Evolutionary conservation across 2,329 filamentous ascomycete genomes (phyloP), one percentile per base, ranked within the genome.

Genomic region (Orbilia ellipsospora): DNA sequence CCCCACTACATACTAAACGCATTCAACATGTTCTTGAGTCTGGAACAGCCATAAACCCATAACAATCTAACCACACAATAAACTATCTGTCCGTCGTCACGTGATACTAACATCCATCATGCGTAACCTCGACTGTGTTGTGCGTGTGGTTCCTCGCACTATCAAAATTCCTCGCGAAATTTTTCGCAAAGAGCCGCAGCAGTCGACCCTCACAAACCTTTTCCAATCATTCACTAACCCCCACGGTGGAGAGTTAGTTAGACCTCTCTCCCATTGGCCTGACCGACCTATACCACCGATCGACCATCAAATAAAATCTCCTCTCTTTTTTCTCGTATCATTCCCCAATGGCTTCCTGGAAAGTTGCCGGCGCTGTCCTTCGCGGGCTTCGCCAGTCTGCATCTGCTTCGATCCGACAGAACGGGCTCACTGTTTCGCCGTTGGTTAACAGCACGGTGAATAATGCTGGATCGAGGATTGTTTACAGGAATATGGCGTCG

Each of bases 381-480:
- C 63, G 77, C 73, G 70, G 75, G 44, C 68, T 70, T 68, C 62
- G 65, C 73, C 61, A 79, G 68, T 59, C 64, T 69, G 72, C 55
- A 18, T 59, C 60, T 57, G 56, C 63, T 20, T 73, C 77, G 52
- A 23, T 77, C 51, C 55, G 78, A 68, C 77, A 80, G 78, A 69
- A 60, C 28, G 62, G 62, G 44, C 44, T 50, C 54, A 66, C 77
- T 20, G 26, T 74, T 64, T 75, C 55, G 52, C 74, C 77, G 48
- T 56, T 77, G 36, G 57, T 70, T 40, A 54, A 56, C 70, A 54
- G 85, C 88, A 59, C 52, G 20, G 82, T 85, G 85, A 80, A 87
- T 90, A 82, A 88, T 88, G 73, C 86, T 85, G 73, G 87, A 83
- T 78, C 61, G 42, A 59, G 55, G 54, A 55, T 6, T 20, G 59